Evolutionary conservation across 306 rosid genomes (phyloP).

Genomic region (Arachis hypogaea): DNA sequence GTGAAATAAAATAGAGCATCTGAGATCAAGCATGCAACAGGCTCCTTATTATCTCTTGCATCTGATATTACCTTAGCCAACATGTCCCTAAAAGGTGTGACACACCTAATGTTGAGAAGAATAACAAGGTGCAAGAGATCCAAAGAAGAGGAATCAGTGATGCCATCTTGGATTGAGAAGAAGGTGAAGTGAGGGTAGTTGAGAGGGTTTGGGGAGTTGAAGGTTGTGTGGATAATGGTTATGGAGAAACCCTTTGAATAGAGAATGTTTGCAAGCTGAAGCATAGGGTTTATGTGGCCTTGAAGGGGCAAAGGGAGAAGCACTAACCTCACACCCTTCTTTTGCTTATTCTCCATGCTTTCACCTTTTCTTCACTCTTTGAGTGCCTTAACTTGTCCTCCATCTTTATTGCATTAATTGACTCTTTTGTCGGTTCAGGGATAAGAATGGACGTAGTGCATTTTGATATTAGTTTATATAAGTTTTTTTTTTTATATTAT

Average conservation of each 20-base stretch:
- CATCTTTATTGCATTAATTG: too few relatives aligned
- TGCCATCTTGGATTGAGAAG: constrained; percentile 39
- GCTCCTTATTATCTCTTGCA: constrained; percentile 36
- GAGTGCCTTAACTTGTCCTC: too few relatives aligned
- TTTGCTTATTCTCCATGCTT: constrained; percentile 26
- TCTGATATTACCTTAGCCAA: constrained; percentile 35
- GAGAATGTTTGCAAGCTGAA: constrained; percentile 55
- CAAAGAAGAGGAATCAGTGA: constrained; percentile 30
- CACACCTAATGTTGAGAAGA: constrained; percentile 33
- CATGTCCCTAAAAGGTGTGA: constrained; percentile 36
- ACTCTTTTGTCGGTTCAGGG: too few relatives aligned
- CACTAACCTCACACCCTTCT: constrained; percentile 46
- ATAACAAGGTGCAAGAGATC: constrained; percentile 12
- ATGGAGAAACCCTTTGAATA: constrained; percentile 56
- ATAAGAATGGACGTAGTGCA: too few relatives aligned
- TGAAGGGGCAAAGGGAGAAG: constrained; percentile 56
- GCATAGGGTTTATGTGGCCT: constrained; percentile 70
- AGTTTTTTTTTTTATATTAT: too few relatives aligned
- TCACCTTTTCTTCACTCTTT: too few relatives aligned
- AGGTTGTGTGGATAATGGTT: constrained; percentile 50
- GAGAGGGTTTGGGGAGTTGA: constrained; percentile 41
- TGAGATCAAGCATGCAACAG: constrained; percentile 54
- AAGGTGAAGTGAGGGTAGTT: constrained; percentile 55
- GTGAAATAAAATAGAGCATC: constrained; percentile 51
- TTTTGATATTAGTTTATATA: too few relatives aligned